Evolutionary conservation across 164 flowering plant genomes (phyloP).

Genomic region (Buxus sempervirens): DNA sequence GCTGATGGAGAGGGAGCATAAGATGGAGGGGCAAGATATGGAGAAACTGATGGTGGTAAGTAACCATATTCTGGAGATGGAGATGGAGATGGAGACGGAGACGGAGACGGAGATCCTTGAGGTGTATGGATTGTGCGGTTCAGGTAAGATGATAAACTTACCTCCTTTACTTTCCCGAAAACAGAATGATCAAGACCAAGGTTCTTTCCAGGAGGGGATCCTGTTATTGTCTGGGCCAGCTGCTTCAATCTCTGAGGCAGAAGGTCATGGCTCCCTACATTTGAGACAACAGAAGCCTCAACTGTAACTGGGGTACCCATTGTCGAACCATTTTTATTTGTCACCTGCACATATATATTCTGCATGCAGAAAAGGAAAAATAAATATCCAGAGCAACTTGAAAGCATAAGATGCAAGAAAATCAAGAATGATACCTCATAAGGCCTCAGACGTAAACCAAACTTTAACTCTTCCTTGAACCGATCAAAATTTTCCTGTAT

Average conservation of each 20-base stretch:
- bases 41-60: constrained; percentile 13
- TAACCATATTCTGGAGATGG: constrained; percentile 12
- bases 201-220: constrained; percentile 46
- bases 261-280: constrained; percentile 32
- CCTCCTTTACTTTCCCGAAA: constrained; percentile 70
- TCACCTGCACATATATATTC: constrained; percentile 52
- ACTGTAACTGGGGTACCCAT: constrained; percentile 51
- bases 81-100: constrained; percentile 23
- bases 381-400: constrained; percentile 1
- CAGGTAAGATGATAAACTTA: constrained; percentile 56
- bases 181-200: constrained; percentile 71
- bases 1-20: constrained; percentile 31
- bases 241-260: constrained; percentile 63
- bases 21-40: constrained; percentile 21
- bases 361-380: constrained; percentile 24
- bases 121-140: constrained; percentile 31
- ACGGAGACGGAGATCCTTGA: constrained; percentile 36
- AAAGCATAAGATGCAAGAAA: background rate
- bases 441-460: constrained; percentile 51
- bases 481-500: constrained; percentile 39
- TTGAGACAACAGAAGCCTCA: constrained; percentile 59
- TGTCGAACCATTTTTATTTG: constrained; percentile 64
- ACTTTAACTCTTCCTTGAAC: constrained; percentile 55
- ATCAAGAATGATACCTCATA: constrained; percentile 50
- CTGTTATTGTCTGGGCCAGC: constrained; percentile 55